These are phyloP conservation scores for Sporisorium graminicola DNA, from an alignment of 1,284 basidiomycete species.

Conservation along the genomic window DNA sequence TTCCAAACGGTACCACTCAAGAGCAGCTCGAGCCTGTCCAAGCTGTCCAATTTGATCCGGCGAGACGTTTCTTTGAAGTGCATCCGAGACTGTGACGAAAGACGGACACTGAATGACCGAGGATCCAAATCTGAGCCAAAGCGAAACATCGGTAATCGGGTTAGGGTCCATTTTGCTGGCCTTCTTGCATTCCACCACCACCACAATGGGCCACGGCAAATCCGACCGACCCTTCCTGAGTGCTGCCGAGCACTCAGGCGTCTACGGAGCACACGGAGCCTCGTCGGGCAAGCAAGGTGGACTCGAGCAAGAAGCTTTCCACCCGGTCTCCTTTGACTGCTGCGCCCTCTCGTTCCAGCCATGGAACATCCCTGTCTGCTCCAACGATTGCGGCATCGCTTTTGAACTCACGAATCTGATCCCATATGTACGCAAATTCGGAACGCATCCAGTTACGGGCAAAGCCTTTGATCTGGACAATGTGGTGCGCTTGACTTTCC, in stretches of 20 bases:
- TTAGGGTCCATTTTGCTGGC: neutral
- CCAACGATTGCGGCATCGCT: slow-evolving; percentile 74
- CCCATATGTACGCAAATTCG: slow-evolving; percentile 81
- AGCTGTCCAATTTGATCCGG: neutral
- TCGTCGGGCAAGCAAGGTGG: slow-evolving; percentile 61
- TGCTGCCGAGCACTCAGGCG: slow-evolving; percentile 62
- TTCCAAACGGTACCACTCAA: neutral
- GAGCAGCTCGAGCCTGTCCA: neutral
- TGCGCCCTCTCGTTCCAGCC: slow-evolving; percentile 93
- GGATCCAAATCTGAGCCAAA: neutral
- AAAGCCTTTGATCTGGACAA: slow-evolving; percentile 81
- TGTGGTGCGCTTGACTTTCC: slow-evolving; percentile 89
- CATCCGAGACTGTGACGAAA: neutral
- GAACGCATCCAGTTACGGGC: slow-evolving; percentile 88
- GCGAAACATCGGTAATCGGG: neutral
- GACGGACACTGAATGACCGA: neutral
- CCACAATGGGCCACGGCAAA: slow-evolving; percentile 62
- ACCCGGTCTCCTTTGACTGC: slow-evolving; percentile 83
- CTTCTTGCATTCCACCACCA: neutral
- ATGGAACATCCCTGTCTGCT: slow-evolving; percentile 89
- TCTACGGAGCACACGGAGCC: slow-evolving; percentile 58
- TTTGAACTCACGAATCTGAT: slow-evolving; percentile 78
- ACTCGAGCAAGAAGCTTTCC: slow-evolving; percentile 72
- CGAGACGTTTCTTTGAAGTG: neutral
- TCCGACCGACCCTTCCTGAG: slow-evolving; percentile 62